Base-by-base conservation (phyloP, 306 rosid genomes). In the Prosopis cineraria region DNA sequence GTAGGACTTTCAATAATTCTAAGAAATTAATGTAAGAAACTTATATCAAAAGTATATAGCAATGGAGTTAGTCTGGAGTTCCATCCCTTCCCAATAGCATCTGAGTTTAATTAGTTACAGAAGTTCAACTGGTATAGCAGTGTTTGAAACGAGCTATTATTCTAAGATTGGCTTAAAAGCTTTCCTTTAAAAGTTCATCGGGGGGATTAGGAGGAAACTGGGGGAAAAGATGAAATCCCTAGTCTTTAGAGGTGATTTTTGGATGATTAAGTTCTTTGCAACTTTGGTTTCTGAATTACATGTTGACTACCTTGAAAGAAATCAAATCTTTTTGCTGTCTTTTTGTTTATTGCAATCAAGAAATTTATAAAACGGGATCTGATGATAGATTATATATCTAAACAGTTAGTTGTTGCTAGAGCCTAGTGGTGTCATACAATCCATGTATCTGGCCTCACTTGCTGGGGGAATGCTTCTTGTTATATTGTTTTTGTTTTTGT, bases 51-150 rank as follows among this genome's bases (percentile, higher is more conserved):
- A 19, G 17, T 68, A 55, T 59, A 30, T 53, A 25, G 0, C 68
- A 20, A 0, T 31, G 44, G 47, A 33, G 37, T 41, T 30, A 20
- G 34, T 63, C 53, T 34, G 24, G 40, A 27, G 37, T 4, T 37
- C 52, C 16, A 40, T 52, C 70, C 52, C 56, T 48, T 29, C 65
- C 33, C 62, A 24, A 34, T 30, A 52, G 24, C 56, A 9, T 44
- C 77, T 43, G 43, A 77, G 56, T 73, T 71, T 77, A 45, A 70
- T 19, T 39, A 36, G 67, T 66, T 60, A 31, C 63, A 41, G 62
- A 7, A 43, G 17, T 13, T 78, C 11, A 7, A 55, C 36, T 56
- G 47, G 10, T 78, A 13, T 48, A 70, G 25, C 25, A 24, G 43
- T 48, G 72, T 37, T 62, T 25, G 19, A 40, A 56, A 44, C 55